Evolutionary conservation across 257 asterid species (phyloP).

Genomic region (Anisodus tanguticus): DNA sequence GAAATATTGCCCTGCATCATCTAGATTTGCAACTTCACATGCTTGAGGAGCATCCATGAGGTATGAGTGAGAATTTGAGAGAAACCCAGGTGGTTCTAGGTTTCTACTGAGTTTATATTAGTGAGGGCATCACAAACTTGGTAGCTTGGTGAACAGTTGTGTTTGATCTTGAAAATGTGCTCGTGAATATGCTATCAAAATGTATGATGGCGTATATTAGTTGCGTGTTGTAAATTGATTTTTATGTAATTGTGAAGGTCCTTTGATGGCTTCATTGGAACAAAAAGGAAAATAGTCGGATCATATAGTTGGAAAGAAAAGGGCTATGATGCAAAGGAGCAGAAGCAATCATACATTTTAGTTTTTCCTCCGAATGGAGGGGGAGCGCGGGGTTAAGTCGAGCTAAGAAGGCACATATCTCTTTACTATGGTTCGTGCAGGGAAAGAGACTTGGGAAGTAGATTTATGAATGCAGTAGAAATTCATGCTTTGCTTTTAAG

Average conservation of each 20-base stretch:
- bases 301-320: not conserved
- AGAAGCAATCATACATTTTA: not conserved
- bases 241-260: not conserved
- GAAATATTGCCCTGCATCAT: not conserved
- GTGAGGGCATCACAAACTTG: not conserved
- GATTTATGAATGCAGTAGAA: not conserved
- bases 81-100: not conserved
- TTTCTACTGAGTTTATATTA: constrained; percentile 6
- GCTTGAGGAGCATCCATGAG: constrained; percentile 16
- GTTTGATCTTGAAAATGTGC: constrained; percentile 1
- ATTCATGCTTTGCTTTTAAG: constrained; percentile 2
- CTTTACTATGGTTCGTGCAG: no score
- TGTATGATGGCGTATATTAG: not conserved
- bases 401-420: not conserved
- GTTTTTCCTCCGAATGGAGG: not conserved
- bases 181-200: not conserved
- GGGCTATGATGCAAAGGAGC: not conserved
- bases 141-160: not conserved
- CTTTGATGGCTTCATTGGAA: constrained; percentile 20
- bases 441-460: not conserved
- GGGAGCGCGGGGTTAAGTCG: not conserved
- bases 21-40: constrained; percentile 22
- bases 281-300: not conserved
- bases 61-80: constrained; percentile 15
- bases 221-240: constrained; percentile 3